These are phyloP conservation scores for Truncatella angustata DNA, from an alignment of 2,329 filamentous ascomycete species.

Conservation along the genomic window DNA sequence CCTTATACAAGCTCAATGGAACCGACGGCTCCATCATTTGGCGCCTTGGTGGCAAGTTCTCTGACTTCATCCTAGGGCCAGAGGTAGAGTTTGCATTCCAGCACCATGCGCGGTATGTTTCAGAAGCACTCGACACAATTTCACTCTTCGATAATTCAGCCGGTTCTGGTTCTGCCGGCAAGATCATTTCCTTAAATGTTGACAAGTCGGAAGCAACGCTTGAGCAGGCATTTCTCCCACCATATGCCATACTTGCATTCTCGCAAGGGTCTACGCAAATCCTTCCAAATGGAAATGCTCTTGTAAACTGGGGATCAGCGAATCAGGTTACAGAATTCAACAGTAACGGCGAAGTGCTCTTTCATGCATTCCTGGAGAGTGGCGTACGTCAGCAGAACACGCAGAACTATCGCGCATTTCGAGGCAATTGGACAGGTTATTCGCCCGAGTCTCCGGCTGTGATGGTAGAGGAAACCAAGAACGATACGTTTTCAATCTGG, in stretches of 20 bases:
- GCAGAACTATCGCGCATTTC: conserved; percentile 2
- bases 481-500: background rate
- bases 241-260: conserved; percentile 45
- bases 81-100: conserved; percentile 1
- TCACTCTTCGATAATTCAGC: conserved; percentile 20
- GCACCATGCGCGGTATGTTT: background rate
- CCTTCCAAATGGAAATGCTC: conserved; percentile 39
- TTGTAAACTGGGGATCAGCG: conserved; percentile 47
- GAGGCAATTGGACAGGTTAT: background rate
- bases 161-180: background rate
- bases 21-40: conserved; percentile 45
- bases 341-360: background rate
- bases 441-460: background rate
- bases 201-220: conserved; percentile 39
- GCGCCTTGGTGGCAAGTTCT: conserved; percentile 46
- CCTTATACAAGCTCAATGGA: conserved; percentile 41
- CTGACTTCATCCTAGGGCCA: conserved; percentile 30
- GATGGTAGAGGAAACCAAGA: background rate
- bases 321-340: background rate
- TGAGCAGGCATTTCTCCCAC: conserved; percentile 45
- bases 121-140: background rate
- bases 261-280: conserved; percentile 38
- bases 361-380: conserved; percentile 1
- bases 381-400: background rate
- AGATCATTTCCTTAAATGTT: background rate